Evolutionary conservation across 306 rosid species (phyloP).

Genomic region (Hippophae gyantsensis): DNA sequence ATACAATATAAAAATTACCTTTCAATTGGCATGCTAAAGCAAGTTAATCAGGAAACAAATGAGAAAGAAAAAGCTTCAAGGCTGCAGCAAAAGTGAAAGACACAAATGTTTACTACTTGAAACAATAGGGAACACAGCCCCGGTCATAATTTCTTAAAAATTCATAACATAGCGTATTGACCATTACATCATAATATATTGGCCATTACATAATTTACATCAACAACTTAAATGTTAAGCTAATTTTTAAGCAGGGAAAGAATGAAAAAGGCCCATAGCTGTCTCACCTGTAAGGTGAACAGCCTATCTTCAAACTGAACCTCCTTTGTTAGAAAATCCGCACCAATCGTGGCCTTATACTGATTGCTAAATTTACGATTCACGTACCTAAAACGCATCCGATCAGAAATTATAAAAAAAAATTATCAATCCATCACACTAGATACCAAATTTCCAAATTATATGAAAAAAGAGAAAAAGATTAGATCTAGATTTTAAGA

Average conservation of each 20-base stretch:
- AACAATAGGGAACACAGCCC: not conserved
- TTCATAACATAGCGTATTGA: not conserved
- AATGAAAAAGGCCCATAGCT: conserved; percentile 1
- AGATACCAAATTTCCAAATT: not conserved
- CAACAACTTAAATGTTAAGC: not conserved
- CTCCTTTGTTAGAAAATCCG: conserved; percentile 98
- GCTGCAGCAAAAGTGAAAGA: not conserved
- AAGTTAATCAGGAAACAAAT: not conserved
- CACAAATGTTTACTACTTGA: not conserved
- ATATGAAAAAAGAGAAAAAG: conserved; percentile 6
- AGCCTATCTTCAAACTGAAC: conserved; percentile 96
- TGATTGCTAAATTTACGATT: conserved; percentile 97
- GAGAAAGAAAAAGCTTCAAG: not conserved
- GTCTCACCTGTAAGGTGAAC: conserved; percentile 90
- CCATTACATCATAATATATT: not conserved
- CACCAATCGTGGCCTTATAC: conserved; percentile 98
- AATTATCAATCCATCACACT: conserved; percentile 1
- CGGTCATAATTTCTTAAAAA: not conserved
- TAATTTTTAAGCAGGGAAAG: not conserved
- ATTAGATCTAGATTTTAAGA: conserved; percentile 21
- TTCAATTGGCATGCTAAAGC: not conserved
- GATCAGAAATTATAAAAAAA: conserved; percentile 8
- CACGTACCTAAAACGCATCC: conserved; percentile 57
- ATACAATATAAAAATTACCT: not conserved
- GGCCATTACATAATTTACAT: not conserved